Percentiles rank a stretch among this genome's conserved stretches.
Evolutionary conservation across 2,329 filamentous ascomycete species (phyloP).

Genomic region (Trichophaea hybrida): DNA sequence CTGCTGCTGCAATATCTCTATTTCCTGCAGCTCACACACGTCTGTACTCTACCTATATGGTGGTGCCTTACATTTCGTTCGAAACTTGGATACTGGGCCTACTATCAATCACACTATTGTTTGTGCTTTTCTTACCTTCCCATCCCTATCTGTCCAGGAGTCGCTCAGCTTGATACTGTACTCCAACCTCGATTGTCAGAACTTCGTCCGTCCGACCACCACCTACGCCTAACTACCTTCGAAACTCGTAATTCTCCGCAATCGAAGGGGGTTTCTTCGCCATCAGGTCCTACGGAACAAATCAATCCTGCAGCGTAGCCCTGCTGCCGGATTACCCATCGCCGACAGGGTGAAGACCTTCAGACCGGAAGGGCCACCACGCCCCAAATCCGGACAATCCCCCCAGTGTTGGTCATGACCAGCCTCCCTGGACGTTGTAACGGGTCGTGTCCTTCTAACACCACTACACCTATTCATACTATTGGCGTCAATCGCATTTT

Average conservation of each 20-base stretch:
- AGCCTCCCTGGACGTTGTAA: background rate
- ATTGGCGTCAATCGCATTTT: background rate
- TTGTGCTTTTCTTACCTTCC: background rate
- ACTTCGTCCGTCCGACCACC: background rate
- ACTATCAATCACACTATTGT: constrained; percentile 1
- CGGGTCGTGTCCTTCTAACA: background rate
- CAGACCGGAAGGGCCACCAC: background rate
- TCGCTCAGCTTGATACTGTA: no score
- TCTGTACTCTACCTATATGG: constrained; percentile 3
- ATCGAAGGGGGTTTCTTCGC: background rate
- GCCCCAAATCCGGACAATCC: background rate
- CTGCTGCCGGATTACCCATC: background rate
- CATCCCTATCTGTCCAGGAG: background rate
- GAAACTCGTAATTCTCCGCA: background rate
- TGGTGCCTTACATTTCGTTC: constrained; percentile 1
- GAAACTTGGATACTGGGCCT: background rate
- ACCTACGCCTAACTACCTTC: background rate
- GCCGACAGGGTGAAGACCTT: background rate
- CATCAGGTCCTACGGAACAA: background rate
- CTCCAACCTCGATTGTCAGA: no score
- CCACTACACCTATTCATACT: background rate
- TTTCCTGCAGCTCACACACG: background rate
- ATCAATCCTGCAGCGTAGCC: background rate
- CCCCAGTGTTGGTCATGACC: constrained; percentile 2
- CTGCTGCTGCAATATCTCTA: background rate